Base-by-base conservation (phyloP, 225 moss, liverwort and hornwort genomes). In the Marchantia polymorpha region DNA sequence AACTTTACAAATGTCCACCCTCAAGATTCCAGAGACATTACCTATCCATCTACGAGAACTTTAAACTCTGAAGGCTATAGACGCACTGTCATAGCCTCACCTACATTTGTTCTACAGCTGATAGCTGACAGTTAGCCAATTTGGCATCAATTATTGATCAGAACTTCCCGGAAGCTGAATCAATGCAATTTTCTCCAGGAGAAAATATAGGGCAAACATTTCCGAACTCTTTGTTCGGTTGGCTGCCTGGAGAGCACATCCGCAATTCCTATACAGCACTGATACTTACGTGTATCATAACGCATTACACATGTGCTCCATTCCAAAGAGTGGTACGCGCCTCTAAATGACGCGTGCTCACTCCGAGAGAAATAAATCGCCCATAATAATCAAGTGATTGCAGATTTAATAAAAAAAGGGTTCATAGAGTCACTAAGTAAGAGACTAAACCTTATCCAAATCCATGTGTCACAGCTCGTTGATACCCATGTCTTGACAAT, bases 401-500 rank as follows among this genome's bases (percentile, higher is more conserved):
- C 0, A 50, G 23, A 49, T 49, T 31, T n/a, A 8, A 0, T 7
- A 71, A 71, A 22, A 49, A 20, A 15, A 61, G n/a, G n/a, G 19
- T 22, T 19, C 23, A 61, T n/a, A 19, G 17, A 61, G 14, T 61
- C 13, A 61, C 60, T 59, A 59, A n/a, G n/a, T n/a, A n/a, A n/a
- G n/a, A n/a, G 48, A 56, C 10, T 50, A 48, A 77, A 59, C 58
- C 48, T 87, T 74, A 88, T 48, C 87, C 87, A 78, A 85, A 83
- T 27, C 85, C 85, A 75, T 88, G 87, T 11, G 80, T 67, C 68
- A 59, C 75, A 30, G 87, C 88, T 13, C 88, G 92, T 77, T 87
- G 86, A 70, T 94, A 94, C 14, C 94, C 93, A 74, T 75, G 83
- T 75, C 88, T 81, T 30, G 92, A 89, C 65, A 92, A 64, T 54